Evolutionary conservation across 163 green algal genomes (phyloP).

Genomic region (Trebouxia gelatinosa): DNA sequence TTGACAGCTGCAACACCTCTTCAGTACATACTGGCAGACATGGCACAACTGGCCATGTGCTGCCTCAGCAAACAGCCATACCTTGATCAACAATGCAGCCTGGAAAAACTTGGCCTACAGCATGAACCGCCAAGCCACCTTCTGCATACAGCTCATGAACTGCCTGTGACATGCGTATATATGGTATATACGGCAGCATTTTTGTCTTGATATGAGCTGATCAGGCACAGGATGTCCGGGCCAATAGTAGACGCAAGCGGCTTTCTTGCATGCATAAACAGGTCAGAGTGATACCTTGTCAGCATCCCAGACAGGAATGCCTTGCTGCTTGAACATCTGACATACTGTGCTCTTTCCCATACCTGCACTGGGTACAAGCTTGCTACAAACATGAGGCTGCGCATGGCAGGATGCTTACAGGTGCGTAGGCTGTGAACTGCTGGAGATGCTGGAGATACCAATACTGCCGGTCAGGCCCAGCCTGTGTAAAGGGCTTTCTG

Average conservation of each 20-base stretch:
- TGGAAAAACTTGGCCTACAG: conserved; percentile 60
- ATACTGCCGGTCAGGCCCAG: conserved; percentile 33
- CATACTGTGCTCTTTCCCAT: conserved; percentile 79
- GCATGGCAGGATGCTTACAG: neutral
- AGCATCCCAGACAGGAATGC: conserved; percentile 70
- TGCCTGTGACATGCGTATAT: no score
- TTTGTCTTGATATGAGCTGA: no score
- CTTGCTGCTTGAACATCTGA: conserved; percentile 52
- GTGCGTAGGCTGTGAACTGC: no score
- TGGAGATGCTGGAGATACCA: neutral
- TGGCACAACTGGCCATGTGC: neutral
- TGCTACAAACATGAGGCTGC: neutral
- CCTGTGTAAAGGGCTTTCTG: no score
- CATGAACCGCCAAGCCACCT: conserved; percentile 67
- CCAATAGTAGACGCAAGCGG: neutral
- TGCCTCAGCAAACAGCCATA: neutral
- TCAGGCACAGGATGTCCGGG: no score
- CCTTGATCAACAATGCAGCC: conserved; percentile 47
- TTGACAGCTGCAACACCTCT: conserved; percentile 48
- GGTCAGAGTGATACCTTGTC: conserved; percentile 50
- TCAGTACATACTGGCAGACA: neutral
- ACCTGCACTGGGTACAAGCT: conserved; percentile 37
- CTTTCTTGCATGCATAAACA: neutral
- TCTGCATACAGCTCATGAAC: conserved; percentile 78
- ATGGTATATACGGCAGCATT: no score